Evolutionary conservation across 495 filamentous ascomycete genomes (phyloP), one percentile per base, ranked within the genome.

Genomic region (Cercophora newfieldiana): DNA sequence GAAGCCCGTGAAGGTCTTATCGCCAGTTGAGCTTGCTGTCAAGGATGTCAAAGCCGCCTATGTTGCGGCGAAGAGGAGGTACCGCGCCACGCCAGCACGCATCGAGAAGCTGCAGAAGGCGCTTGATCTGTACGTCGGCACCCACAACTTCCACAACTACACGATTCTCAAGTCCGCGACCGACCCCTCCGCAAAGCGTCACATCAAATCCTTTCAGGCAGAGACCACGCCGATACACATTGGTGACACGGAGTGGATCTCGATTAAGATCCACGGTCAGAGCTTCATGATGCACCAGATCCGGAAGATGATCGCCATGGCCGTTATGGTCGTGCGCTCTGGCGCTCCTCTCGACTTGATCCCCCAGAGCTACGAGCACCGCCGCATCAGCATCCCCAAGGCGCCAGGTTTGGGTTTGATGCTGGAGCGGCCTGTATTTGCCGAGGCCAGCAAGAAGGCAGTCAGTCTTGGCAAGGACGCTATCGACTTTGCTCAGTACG

Each of bases 231-330:
- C 94, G 0, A 87, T 97, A 65, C 81, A 91, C 62, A 95, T 96
- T 75, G 85, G 93, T 68, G 90, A 92, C 74, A 96, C 91, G 18
- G 89, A 99, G 78, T 99, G 95, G 95, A 84, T 99, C 7, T 94
- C 90, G 26, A 81, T 98, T 61, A 96, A 96, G 69, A 92, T 99
- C 19, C 96, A 98, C 76, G 95, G 95, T 0, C 95, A 99, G 78
- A 93, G 89, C 65, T 99, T 99, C 83, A 99, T 99, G 95, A 99
- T 99, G 95, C 95, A 99, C 75, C 95, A 99, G 77, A 99, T 99
- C 76, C 90, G 95, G 65, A 97, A 97, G 78, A 99, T 99, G 95
- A 91, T 99, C 18, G 91, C 89, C 66, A 93, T 98, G 92, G 91
- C 88, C 44, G 83, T 92, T 8, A 85, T 99, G 62, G 80, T 93